These are phyloP conservation scores for Tetracentron sinense DNA, from an alignment of 164 flowering plant genomes.

Conservation along the genomic window DNA sequence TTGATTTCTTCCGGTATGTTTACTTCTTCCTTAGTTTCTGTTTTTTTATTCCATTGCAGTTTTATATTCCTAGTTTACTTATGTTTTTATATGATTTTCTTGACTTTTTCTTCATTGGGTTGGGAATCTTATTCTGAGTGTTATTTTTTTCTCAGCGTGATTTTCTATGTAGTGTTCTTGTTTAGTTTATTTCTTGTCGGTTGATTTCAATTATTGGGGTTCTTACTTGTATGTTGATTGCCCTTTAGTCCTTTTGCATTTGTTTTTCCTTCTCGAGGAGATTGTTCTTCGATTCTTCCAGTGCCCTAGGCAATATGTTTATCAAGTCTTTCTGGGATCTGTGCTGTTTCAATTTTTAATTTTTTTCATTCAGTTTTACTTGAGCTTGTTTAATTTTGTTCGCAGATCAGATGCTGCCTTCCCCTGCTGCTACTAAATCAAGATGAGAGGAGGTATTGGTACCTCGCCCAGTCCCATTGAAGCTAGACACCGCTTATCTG, in stretches of 20 bases:
- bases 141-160: too few relatives aligned
- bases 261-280: too few relatives aligned
- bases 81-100: too few relatives aligned
- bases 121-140: too few relatives aligned
- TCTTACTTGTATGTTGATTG: too few relatives aligned
- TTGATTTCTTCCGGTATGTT: too few relatives aligned
- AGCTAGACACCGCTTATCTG: conserved; percentile 38
- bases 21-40: too few relatives aligned
- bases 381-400: background rate
- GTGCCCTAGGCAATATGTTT: background rate
- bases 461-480: conserved; percentile 30
- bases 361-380: background rate
- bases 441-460: conserved; percentile 35
- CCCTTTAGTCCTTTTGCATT: background rate
- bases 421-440: conserved; percentile 8
- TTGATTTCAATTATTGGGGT: background rate
- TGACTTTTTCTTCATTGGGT: too few relatives aligned
- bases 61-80: too few relatives aligned
- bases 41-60: too few relatives aligned
- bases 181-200: background rate
- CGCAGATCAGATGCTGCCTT: conserved; percentile 22
- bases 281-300: background rate
- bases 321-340: background rate
- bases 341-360: background rate
- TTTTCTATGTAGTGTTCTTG: too few relatives aligned